Conservation (phyloP, 768 basidiomycete genomes). For the Dictyophora rubrovolvata region DNA sequence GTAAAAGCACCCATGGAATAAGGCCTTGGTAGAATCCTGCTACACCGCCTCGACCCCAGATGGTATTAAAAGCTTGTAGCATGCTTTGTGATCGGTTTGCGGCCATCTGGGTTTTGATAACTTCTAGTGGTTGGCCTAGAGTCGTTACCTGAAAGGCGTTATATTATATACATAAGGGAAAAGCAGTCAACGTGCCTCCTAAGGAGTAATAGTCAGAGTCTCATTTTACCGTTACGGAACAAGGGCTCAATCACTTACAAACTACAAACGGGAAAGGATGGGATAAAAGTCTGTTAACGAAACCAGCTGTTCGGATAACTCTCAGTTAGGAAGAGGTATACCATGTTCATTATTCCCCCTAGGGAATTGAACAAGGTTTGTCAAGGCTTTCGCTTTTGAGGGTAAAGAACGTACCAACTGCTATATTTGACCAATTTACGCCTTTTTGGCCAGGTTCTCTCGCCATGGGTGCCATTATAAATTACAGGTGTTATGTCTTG, state of each 20-base stretch:
- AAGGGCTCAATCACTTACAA: slow-evolving; percentile 22
- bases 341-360: slow-evolving; percentile 99
- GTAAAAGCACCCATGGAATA: slow-evolving; percentile 78
- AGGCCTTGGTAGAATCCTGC: slow-evolving; percentile 94
- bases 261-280: slow-evolving; percentile 15
- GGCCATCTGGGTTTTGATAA: slow-evolving; percentile 99
- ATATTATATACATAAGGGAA: neutral
- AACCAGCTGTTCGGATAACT: slow-evolving; percentile 1
- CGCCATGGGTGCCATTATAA: slow-evolving; percentile 58
- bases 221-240: neutral
- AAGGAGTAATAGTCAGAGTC: slow-evolving; percentile 19
- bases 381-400: neutral
- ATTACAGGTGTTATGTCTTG: neutral
- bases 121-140: slow-evolving; percentile 95
- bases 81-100: slow-evolving; percentile 90
- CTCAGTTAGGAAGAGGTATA: slow-evolving; percentile 26
- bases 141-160: slow-evolving; percentile 70
- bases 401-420: slow-evolving; percentile 58
- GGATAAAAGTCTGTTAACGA: neutral
- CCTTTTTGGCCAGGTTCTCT: slow-evolving; percentile 87
- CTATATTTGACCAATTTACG: slow-evolving; percentile 90
- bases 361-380: slow-evolving; percentile 11
- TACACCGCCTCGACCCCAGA: slow-evolving; percentile 88
- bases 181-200: slow-evolving; percentile 58
- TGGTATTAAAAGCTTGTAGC: slow-evolving; percentile 70